Base-by-base conservation (phyloP, 176 grass and related monocot genomes). In the Phoenix dactylifera region DNA sequence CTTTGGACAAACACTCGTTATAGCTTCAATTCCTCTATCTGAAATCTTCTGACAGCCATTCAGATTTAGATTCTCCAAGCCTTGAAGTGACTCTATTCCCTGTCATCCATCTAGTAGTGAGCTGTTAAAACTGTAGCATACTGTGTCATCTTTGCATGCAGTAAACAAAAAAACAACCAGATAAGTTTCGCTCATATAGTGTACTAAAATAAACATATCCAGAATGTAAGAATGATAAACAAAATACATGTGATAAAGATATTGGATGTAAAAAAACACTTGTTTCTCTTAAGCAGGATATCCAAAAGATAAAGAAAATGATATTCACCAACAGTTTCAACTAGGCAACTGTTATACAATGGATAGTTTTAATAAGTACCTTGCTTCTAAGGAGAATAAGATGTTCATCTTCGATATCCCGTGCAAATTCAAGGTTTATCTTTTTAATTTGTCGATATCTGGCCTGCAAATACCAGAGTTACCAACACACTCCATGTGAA, bases 11-110 rank as follows among this genome's bases (percentile, higher is more conserved):
- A 81, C 71, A 64, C 64, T 90, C 52, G 80, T 82, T 63, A 79
- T 64, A 55, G 77, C 80, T 81, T 77, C 86, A 77, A 95, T 90
- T 69, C 91, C 91, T 75, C 64, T 82, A 60, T 95, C 83, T 72
- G 86, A 84, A 23, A 95, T 76, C 55, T 87, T 95, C 61, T 95
- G 86, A 66, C 86, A 95, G 18, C 83, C 83, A 60, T 95, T 95
- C 50, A 95, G 52, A 72, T 95, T 95, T 20, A 95, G 77, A 22
- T 65, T 56, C 16, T 90, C 74, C 39, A 95, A 87, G 20, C 74
- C 76, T 63, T 66, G 76, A 15, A 95, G 74, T 58, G 75, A 81
- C 57, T 76, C 64, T 39, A 19, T n/a, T 69, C 64, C 69, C 86
- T 95, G 71, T 49, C 76, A 64, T 50, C 39, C 28, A 64, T 71